Evolutionary conservation across 371 early-diverging fungal genomes (phyloP).

Genomic region (Zopfochytrium polystomum): DNA sequence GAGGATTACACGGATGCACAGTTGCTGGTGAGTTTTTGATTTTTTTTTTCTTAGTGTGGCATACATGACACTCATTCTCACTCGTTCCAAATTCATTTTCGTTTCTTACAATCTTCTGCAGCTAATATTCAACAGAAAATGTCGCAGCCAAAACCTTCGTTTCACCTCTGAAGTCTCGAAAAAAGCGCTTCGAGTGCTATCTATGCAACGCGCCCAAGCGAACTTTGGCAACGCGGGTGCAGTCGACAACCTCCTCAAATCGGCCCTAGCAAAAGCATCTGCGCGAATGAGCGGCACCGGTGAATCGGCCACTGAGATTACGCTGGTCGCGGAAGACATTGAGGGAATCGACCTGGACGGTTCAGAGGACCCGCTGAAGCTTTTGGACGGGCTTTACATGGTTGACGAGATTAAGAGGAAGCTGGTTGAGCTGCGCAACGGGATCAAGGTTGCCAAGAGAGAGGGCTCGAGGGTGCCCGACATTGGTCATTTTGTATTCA

Average conservation of each 20-base stretch:
- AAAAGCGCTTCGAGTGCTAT: constrained; percentile 22
- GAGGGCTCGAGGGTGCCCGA: constrained; percentile 26
- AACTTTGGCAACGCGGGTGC: constrained; percentile 46
- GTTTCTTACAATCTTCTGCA: too few species aligned
- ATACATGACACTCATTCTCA: too few species aligned
- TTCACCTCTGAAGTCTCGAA: constrained; percentile 12
- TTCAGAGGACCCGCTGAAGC: constrained; percentile 18
- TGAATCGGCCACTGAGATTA: constrained; percentile 1
- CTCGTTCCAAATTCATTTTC: too few species aligned
- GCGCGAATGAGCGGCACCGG: constrained; percentile 8
- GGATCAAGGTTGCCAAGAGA: constrained; percentile 20
- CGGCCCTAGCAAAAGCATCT: constrained; percentile 30
- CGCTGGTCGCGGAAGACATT: constrained; percentile 24
- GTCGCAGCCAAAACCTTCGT: constrained; percentile 9
- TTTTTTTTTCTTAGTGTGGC: too few species aligned
- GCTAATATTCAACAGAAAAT: constrained; percentile 14
- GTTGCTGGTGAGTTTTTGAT: constrained; percentile 30
- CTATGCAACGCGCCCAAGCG: constrained; percentile 24
- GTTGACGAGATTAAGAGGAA: constrained; percentile 20
- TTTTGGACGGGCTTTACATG: constrained; percentile 19
- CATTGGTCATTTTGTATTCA: constrained; percentile 37
- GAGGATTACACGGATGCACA: constrained; percentile 33
- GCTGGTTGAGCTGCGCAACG: constrained; percentile 19
- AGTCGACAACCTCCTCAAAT: constrained; percentile 26
- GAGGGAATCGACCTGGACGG: not conserved